A percentile compares a stretch with the other conserved stretches of the same genome.
Conservation (phyloP, 352 stramenopile genomes). For the Globisporangium spiculum region DNA sequence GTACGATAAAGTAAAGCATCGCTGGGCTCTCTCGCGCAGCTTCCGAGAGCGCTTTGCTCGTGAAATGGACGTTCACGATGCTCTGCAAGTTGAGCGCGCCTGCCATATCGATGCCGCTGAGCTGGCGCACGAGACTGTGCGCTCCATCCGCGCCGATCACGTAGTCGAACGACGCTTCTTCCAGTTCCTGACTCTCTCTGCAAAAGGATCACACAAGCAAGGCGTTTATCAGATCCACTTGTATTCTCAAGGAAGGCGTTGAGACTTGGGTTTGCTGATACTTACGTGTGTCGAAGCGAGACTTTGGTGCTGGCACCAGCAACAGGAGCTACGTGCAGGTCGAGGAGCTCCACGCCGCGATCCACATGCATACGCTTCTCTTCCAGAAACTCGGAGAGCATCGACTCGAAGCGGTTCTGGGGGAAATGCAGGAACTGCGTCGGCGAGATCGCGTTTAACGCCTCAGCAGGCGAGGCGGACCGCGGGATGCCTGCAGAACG, state of each 20-base stretch:
- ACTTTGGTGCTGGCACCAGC: conserved; percentile 23
- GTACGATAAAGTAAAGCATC: conserved; percentile 95
- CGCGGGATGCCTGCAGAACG: conserved; percentile 43
- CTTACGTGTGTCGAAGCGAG: conserved; percentile 48
- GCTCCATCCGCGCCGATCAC: conserved; percentile 91
- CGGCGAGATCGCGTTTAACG: conserved; percentile 47
- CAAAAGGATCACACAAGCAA: conserved; percentile 19
- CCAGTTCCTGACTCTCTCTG: conserved; percentile 26
- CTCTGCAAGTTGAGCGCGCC: conserved; percentile 85
- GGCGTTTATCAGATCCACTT: not conserved
- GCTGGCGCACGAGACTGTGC: conserved; percentile 77
- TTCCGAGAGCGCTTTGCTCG: conserved; percentile 61
- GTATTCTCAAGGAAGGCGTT: not conserved
- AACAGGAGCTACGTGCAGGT: conserved; percentile 23
- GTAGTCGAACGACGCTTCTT: conserved; percentile 62
- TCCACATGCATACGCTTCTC: conserved; percentile 48
- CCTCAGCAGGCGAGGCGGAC: conserved; percentile 11
- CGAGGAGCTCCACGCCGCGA: conserved; percentile 55
- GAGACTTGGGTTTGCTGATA: not conserved
- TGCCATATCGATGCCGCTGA: conserved; percentile 66
- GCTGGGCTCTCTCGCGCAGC: conserved; percentile 61
- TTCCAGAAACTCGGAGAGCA: conserved; percentile 55
- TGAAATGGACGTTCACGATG: conserved; percentile 95
- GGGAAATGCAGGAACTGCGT: conserved; percentile 86
- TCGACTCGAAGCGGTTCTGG: conserved; percentile 76